These are phyloP conservation scores for Boletus rubropictus DNA, from an alignment of 768 basidiomycete genomes.

Conservation along the genomic window DNA sequence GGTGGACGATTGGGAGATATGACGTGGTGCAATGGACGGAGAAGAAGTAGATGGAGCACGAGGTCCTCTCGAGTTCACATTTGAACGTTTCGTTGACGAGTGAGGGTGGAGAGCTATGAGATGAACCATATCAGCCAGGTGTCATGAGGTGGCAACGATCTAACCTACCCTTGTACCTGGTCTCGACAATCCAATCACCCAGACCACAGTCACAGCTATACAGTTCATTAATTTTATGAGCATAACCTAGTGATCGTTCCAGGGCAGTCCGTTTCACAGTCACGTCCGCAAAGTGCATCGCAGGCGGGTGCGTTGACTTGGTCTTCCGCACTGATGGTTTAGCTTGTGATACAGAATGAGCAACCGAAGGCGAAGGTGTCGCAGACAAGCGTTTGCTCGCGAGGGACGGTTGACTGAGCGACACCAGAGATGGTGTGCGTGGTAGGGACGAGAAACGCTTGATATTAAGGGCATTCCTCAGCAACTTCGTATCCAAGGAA, in stretches of 20 bases:
- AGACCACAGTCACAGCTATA: constrained; percentile 71
- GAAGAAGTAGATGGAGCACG: constrained; percentile 35
- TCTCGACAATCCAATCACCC: constrained; percentile 64
- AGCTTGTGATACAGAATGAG: constrained; percentile 28
- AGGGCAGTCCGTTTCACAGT: constrained; percentile 45
- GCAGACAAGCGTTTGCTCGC: constrained; percentile 23
- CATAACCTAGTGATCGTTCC: constrained; percentile 71
- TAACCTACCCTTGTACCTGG: constrained; percentile 47
- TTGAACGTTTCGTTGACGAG: constrained; percentile 25
- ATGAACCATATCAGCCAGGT: constrained; percentile 3
- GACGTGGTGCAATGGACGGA: constrained; percentile 53
- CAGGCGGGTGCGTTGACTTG: constrained; percentile 49
- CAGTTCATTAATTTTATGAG: constrained; percentile 79
- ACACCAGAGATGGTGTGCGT: constrained; percentile 58
- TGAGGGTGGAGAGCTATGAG: constrained; percentile 19
- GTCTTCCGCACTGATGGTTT: constrained; percentile 26
- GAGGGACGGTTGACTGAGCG: constrained; percentile 25
- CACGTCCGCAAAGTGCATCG: constrained; percentile 69
- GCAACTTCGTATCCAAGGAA: constrained; percentile 18
- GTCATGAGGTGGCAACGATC: neutral
- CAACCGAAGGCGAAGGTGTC: constrained; percentile 27
- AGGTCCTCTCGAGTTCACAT: constrained; percentile 19
- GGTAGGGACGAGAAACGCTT: constrained; percentile 56
- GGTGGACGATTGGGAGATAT: constrained; percentile 65
- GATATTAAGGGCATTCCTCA: constrained; percentile 27